Evolutionary conservation across 75 land plant species (phyloP).

Genomic region (Chamaecyparis obtusa): DNA sequence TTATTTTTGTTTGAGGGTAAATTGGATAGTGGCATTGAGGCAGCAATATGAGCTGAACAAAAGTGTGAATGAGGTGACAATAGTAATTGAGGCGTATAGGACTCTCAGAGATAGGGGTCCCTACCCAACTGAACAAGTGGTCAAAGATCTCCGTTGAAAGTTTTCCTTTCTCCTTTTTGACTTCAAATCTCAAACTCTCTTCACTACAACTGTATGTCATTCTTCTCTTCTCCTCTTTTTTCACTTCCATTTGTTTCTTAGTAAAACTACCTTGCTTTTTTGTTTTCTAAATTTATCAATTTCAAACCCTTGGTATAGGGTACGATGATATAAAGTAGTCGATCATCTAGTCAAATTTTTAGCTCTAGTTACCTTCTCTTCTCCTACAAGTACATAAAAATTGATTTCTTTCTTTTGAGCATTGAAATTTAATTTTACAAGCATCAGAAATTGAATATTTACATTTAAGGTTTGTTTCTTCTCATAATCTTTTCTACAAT

Average conservation of each 20-base stretch:
- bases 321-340: too few species aligned
- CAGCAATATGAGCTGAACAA: constrained; percentile 79
- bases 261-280: neutral
- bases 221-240: neutral
- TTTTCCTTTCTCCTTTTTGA: constrained; percentile 85
- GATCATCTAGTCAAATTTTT: too few species aligned
- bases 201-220: constrained; percentile 43
- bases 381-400: too few species aligned
- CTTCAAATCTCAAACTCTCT: constrained; percentile 36
- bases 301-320: neutral
- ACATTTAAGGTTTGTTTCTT: too few species aligned
- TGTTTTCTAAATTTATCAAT: neutral
- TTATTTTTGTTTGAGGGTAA: constrained; percentile 87
- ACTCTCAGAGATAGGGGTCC: constrained; percentile 90
- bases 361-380: too few species aligned
- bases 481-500: too few species aligned
- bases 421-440: too few species aligned
- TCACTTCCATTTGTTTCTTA: neutral
- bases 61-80: constrained; percentile 63
- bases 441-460: too few species aligned
- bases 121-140: constrained; percentile 75
- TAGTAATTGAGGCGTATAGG: constrained; percentile 82
- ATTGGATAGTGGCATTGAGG: constrained; percentile 65
- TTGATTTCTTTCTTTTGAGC: too few species aligned
- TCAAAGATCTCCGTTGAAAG: constrained; percentile 70